A percentile compares a stretch with the other conserved stretches of the same genome.
Evolutionary conservation across 2,329 filamentous ascomycete genomes (phyloP).

Genomic region (Hymenoscyphus repandus): DNA sequence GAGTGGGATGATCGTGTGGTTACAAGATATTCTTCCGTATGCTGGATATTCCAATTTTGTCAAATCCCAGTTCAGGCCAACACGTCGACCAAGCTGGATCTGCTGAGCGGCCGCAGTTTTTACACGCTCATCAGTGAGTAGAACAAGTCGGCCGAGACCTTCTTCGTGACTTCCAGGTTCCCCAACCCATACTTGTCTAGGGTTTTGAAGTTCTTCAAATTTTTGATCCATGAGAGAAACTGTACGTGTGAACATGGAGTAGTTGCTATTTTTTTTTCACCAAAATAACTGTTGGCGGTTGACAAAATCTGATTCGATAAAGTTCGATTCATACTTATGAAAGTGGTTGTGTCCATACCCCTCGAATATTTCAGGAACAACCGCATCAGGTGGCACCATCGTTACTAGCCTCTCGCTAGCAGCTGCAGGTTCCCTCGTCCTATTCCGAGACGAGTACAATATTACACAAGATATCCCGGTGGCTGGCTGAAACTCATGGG

Average conservation of each 20-base stretch:
- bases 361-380: not conserved
- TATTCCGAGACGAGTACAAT: not conserved
- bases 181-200: not conserved
- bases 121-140: not conserved
- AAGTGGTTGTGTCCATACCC: not conserved
- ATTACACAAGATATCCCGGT: not conserved
- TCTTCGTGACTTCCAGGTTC: not conserved
- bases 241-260: not conserved
- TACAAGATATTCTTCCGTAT: not conserved
- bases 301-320: not conserved
- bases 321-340: no score
- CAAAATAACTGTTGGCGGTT: not conserved
- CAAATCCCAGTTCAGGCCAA: not conserved
- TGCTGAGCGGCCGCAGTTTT: not conserved
- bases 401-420: not conserved
- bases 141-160: slow-evolving; percentile 20
- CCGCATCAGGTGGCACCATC: not conserved
- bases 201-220: not conserved
- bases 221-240: not conserved
- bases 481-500: not conserved
- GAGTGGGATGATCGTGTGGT: not conserved
- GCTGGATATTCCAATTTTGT: not conserved
- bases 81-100: not conserved
- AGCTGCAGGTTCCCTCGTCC: not conserved
- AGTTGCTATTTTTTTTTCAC: no score